phyloP scores from a whole-genome alignment of 352 stramenopile genomes.

The Globisporangium emineosum region DNA sequence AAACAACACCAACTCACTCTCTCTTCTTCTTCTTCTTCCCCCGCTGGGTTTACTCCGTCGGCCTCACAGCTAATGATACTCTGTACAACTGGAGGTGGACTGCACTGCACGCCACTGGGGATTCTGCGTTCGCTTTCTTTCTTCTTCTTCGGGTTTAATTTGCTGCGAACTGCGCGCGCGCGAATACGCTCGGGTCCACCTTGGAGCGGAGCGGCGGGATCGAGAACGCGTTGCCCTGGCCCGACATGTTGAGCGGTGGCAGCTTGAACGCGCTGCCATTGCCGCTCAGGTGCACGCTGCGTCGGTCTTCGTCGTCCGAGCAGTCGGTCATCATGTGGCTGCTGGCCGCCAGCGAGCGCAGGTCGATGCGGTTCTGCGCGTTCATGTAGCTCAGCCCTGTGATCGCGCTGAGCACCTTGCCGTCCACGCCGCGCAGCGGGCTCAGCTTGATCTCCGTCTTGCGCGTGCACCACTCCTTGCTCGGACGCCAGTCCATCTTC shows the following conservation, averaged over 20 bases:
- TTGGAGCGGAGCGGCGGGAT: slow-evolving; percentile 80
- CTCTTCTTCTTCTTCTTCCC: not conserved
- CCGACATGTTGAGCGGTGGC: slow-evolving; percentile 58
- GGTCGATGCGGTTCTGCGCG: slow-evolving; percentile 34
- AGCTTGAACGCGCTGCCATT: slow-evolving; percentile 37
- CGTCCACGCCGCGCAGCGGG: slow-evolving; percentile 42
- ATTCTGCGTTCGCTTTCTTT: not conserved
- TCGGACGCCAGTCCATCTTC: slow-evolving; percentile 26
- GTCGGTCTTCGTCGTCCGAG: slow-evolving; percentile 29
- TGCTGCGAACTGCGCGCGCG: slow-evolving; percentile 44
- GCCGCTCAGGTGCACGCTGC: slow-evolving; percentile 19
- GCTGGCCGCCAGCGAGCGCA: slow-evolving; percentile 17
- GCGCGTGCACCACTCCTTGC: slow-evolving; percentile 54
- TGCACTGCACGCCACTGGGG: not conserved
- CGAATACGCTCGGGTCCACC: slow-evolving; percentile 69
- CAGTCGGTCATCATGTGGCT: slow-evolving; percentile 14
- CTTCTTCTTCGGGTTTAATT: slow-evolving; percentile 31
- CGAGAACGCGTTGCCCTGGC: slow-evolving; percentile 27
- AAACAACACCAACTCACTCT: slow-evolving; percentile 5
- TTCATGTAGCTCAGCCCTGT: slow-evolving; percentile 52
- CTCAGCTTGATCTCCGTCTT: slow-evolving; percentile 65
- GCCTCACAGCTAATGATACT: not conserved
- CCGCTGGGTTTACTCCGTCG: too few species aligned
- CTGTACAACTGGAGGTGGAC: not conserved
- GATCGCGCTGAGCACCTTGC: slow-evolving; percentile 45